Evolutionary conservation across 2,329 filamentous ascomycete species (phyloP).

Genomic region (Trichoderma afroharzianum): DNA sequence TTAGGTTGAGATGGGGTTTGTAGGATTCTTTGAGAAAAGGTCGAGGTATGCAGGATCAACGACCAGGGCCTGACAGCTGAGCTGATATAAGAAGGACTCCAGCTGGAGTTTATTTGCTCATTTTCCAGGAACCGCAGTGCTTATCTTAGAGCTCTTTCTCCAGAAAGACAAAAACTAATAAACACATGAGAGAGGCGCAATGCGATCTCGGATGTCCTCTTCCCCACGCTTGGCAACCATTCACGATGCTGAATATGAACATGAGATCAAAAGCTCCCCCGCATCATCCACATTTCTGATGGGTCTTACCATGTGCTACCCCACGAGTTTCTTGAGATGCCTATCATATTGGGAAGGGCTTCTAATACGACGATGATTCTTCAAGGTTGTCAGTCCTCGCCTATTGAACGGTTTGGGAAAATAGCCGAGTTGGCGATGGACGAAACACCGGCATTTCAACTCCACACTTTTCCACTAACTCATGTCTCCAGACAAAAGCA

Average conservation of each 20-base stretch:
- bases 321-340: neutral
- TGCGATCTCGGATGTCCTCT: neutral
- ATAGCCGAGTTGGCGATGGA: neutral
- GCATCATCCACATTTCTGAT: neutral
- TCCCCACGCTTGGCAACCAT: neutral
- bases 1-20: neutral
- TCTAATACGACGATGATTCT: neutral
- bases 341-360: neutral
- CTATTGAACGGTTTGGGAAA: neutral
- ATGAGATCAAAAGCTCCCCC: neutral
- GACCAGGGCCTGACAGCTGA: neutral
- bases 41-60: neutral
- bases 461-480: neutral
- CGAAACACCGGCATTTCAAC: neutral
- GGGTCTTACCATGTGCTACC: neutral
- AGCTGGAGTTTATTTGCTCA: neutral
- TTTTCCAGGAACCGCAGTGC: neutral
- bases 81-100: neutral
- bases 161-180: neutral
- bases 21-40: neutral
- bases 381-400: neutral
- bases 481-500: neutral
- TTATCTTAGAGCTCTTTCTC: neutral
- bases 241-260: neutral
- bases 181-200: neutral